Evolutionary conservation across 1,284 basidiomycete genomes (phyloP).

Genomic region (Inonotus obliquus): DNA sequence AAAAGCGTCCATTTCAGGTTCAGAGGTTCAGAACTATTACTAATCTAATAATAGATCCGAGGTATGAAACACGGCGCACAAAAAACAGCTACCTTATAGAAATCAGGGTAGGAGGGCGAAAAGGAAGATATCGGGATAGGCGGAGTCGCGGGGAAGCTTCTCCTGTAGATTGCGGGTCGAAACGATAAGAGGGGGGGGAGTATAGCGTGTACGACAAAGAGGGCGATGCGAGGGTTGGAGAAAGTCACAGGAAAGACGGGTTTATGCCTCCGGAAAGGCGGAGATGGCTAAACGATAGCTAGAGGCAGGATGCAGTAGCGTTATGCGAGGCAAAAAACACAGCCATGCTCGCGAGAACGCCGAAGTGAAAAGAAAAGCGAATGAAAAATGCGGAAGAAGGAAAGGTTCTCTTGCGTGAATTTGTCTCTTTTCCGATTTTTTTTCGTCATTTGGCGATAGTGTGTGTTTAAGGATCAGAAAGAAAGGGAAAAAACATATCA

Average conservation of each 20-base stretch:
- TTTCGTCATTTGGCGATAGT: slow-evolving; percentile 14
- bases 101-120: too few species aligned
- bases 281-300: not conserved
- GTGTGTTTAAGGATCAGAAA: slow-evolving; percentile 5
- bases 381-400: not conserved
- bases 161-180: too few species aligned
- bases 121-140: not conserved
- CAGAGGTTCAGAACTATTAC: too few species aligned
- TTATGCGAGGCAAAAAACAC: slow-evolving; percentile 1
- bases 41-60: too few species aligned
- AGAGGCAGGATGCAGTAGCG: not conserved
- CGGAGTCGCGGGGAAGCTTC: not conserved
- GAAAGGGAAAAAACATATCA: slow-evolving; percentile 8
- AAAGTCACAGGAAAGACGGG: not conserved
- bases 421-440: slow-evolving; percentile 17
- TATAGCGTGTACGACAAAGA: not conserved
- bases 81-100: too few species aligned
- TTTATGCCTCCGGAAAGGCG: not conserved
- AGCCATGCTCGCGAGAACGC: not conserved
- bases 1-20: too few species aligned
- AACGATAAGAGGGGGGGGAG: too few species aligned
- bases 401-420: not conserved
- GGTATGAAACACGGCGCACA: too few species aligned
- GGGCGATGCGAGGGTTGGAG: not conserved
- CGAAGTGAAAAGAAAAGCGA: not conserved